phyloP scores from a whole-genome alignment of 768 basidiomycete species.

The Leucocoprinus sp. region DNA sequence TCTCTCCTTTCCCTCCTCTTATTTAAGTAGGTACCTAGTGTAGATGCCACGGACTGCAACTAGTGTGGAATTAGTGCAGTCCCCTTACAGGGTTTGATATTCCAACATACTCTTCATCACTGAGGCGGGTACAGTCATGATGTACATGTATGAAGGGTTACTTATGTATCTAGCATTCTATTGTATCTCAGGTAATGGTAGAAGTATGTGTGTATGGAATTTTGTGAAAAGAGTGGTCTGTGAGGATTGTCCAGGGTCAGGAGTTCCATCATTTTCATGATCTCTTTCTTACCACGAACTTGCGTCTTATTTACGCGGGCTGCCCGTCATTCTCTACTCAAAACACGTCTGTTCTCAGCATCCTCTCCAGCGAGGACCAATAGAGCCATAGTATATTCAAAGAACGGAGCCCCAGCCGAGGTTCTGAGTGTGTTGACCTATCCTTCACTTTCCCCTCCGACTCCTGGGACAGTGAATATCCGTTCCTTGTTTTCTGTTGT shows the following conservation, averaged over 20 bases:
- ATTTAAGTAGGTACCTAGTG: no score
- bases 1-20: no score
- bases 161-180: no score
- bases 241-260: constrained; percentile 1
- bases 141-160: no score
- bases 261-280: no score
- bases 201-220: no score
- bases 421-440: constrained; percentile 50
- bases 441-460: constrained; percentile 43
- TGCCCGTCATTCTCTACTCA: background rate
- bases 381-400: constrained; percentile 60
- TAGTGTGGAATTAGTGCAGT: no score
- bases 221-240: background rate
- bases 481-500: constrained; percentile 64
- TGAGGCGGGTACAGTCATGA: no score
- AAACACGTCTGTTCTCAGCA: constrained; percentile 21
- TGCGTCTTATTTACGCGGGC: background rate
- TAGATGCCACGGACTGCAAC: no score
- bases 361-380: constrained; percentile 23
- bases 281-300: constrained; percentile 17
- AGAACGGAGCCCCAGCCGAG: constrained; percentile 51
- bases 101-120: no score
- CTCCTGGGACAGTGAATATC: constrained; percentile 53
- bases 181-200: no score
- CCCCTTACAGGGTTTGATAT: no score